Conservation (phyloP, 164 flowering plant species). For the Kalanchoe fedtschenkoi region DNA sequence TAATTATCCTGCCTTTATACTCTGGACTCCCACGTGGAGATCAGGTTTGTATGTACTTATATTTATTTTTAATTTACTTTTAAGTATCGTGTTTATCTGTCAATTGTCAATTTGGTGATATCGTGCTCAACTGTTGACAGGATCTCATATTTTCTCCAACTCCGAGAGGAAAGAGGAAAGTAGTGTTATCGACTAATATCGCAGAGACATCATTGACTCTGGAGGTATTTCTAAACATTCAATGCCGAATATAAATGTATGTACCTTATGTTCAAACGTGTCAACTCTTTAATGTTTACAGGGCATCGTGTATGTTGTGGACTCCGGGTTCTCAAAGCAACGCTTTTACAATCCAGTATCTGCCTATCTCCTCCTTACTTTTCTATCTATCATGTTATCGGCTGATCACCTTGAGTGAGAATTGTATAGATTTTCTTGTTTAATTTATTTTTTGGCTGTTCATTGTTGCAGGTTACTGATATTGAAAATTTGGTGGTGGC, state of each 20-base stretch:
- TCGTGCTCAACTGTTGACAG: slow-evolving; percentile 22
- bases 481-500: slow-evolving; percentile 89
- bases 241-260: neutral
- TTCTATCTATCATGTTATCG: neutral
- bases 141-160: slow-evolving; percentile 82
- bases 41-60: slow-evolving; percentile 42
- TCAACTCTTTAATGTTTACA: slow-evolving; percentile 19
- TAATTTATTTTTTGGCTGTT: neutral
- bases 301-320: slow-evolving; percentile 98
- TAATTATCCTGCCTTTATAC: slow-evolving; percentile 68
- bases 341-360: slow-evolving; percentile 91
- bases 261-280: neutral
- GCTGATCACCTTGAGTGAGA: neutral
- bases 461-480: slow-evolving; percentile 51
- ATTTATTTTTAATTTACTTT: neutral
- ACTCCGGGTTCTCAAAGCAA: slow-evolving; percentile 94
- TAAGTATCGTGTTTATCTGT: neutral
- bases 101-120: neutral
- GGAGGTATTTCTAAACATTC: slow-evolving; percentile 51
- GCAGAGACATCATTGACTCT: slow-evolving; percentile 96
- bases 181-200: slow-evolving; percentile 86
- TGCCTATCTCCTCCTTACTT: slow-evolving; percentile 1
- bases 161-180: slow-evolving; percentile 92
- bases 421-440: neutral
- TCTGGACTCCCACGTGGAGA: slow-evolving; percentile 89